A percentile compares a stretch with the other conserved stretches of the same genome.
These are phyloP conservation scores for Fusarium poae DNA, from an alignment of 2,329 filamentous ascomycete species.

Conservation along the genomic window DNA sequence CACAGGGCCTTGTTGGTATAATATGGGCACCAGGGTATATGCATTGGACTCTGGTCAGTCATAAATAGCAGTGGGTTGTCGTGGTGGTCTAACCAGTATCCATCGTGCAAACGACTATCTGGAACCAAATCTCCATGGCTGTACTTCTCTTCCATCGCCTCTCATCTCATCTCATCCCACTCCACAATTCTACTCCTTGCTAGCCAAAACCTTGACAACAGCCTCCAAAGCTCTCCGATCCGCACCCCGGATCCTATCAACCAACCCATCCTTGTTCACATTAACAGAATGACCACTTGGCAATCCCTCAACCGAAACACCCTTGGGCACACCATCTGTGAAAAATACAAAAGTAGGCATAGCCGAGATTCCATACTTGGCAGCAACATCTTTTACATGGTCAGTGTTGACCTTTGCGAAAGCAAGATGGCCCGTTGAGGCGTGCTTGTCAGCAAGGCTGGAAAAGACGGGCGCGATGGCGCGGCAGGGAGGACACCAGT, in stretches of 20 bases:
- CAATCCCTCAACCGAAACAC: conserved; percentile 44
- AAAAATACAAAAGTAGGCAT: conserved; percentile 93
- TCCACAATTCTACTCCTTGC: not conserved
- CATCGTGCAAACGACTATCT: too few species aligned
- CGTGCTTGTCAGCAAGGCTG: conserved; percentile 41
- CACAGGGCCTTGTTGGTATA: not conserved
- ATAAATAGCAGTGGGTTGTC: not conserved
- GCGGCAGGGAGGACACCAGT: conserved; percentile 95
- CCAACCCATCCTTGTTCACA: conserved; percentile 45
- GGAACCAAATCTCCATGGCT: too few species aligned
- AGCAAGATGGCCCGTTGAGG: conserved; percentile 64
- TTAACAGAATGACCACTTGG: conserved; percentile 40
- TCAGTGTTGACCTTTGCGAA: conserved; percentile 95
- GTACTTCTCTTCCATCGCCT: not conserved
- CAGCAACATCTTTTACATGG: conserved; percentile 77
- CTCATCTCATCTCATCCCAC: not conserved
- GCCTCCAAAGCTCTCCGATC: conserved; percentile 48
- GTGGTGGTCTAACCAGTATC: too few species aligned
- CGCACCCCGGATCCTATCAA: conserved; percentile 51
- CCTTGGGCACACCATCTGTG: conserved; percentile 72
- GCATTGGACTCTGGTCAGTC: not conserved
- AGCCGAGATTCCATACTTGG: conserved; percentile 82
- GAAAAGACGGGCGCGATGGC: conserved; percentile 79
- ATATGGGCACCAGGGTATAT: not conserved
- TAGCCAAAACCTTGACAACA: conserved; percentile 47